phyloP scores from a whole-genome alignment of 805 yeast species.

The Candida gorgasii region DNA sequence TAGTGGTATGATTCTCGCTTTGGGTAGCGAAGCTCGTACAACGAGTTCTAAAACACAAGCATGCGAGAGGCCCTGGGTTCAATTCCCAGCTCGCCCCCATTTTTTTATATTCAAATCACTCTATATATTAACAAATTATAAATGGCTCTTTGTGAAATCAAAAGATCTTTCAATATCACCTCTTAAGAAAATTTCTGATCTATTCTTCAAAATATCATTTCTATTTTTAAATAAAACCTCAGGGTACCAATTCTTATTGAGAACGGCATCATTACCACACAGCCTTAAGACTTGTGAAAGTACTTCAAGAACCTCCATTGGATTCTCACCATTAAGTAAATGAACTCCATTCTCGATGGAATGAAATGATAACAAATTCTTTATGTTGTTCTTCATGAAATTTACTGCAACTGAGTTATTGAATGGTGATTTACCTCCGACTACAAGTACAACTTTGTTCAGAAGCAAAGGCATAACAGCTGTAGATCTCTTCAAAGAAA shows the following conservation, averaged over 20 bases:
- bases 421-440: conserved; percentile 57
- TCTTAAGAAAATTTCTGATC: conserved; percentile 2
- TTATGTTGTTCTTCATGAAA: conserved; percentile 17
- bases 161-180: conserved; percentile 2
- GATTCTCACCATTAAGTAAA: conserved; percentile 50
- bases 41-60: conserved; percentile 14
- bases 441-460: conserved; percentile 50
- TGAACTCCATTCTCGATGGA: conserved; percentile 52
- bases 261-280: conserved; percentile 21
- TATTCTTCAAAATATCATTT: conserved; percentile 12
- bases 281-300: conserved; percentile 19
- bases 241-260: conserved; percentile 20
- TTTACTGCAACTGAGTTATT: conserved; percentile 47
- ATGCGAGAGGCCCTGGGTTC: conserved; percentile 65
- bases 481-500: conserved; percentile 35
- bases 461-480: conserved; percentile 34
- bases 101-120: conserved; percentile 9
- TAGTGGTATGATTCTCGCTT: conserved; percentile 41
- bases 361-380: conserved; percentile 10
- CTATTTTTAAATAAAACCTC: conserved; percentile 19
- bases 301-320: conserved; percentile 39
- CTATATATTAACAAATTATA: too few species aligned
- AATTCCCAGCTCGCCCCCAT: conserved; percentile 53
- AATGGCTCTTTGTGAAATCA: conserved; percentile 4
- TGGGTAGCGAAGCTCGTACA: conserved; percentile 21